Evolutionary conservation across 73 alveolate genomes (phyloP).

Genomic region (Tetrahymena malaccensis): DNA sequence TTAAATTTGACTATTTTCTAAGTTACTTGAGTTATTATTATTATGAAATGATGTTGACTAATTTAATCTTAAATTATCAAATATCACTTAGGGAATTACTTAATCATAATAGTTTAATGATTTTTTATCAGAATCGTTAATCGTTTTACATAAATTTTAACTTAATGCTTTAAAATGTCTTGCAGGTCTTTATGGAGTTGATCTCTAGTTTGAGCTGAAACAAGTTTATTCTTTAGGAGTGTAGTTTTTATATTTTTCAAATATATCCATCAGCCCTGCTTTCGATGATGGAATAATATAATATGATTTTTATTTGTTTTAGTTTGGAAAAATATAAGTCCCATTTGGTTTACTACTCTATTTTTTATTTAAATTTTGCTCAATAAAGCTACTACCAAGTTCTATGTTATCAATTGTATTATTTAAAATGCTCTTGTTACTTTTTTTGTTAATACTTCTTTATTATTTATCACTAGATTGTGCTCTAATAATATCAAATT

Average conservation of each 20-base stretch:
- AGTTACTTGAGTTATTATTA: neutral
- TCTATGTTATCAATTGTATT: neutral
- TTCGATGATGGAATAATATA: neutral
- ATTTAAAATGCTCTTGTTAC: neutral
- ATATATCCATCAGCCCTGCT: neutral
- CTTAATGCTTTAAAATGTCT: neutral
- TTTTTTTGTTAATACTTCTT: neutral
- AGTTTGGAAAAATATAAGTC: neutral
- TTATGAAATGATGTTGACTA: neutral
- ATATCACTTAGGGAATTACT: neutral
- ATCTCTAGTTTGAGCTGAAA: neutral
- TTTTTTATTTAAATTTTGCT: neutral
- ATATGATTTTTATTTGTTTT: neutral
- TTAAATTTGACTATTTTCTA: neutral
- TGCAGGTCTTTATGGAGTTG: neutral
- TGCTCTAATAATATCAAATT: neutral
- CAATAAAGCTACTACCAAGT: neutral
- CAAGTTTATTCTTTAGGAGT: neutral
- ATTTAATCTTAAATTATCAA: neutral
- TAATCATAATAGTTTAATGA: neutral
- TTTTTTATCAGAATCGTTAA: neutral
- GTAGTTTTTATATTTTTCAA: neutral
- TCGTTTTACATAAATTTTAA: neutral
- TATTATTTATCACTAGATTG: neutral
- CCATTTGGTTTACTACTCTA: neutral